These are phyloP conservation scores for Pezizomycotina sp. DNA, from an alignment of 2,329 filamentous ascomycete species.

Conservation along the genomic window DNA sequence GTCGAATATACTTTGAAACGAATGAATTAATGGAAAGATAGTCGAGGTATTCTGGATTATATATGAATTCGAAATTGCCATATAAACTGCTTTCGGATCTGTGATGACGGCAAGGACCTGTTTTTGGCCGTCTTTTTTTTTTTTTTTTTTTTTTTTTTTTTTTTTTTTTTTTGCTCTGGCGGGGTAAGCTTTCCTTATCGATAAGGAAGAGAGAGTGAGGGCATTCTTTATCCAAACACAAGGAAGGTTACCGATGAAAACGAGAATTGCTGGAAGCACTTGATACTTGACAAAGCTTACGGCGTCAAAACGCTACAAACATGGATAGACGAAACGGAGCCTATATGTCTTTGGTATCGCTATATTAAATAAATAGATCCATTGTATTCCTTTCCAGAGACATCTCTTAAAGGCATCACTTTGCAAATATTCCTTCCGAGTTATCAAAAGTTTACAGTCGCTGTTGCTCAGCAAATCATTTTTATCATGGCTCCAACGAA, in stretches of 20 bases:
- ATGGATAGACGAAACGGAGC: no score
- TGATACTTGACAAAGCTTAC: no score
- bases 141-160: background rate
- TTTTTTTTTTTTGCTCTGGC: slow-evolving; percentile 6
- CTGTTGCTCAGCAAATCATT: no score
- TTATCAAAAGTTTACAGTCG: no score
- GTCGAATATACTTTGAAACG: background rate
- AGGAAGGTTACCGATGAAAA: slow-evolving; percentile 10
- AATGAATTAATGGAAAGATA: background rate
- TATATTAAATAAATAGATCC: no score
- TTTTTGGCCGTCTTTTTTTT: slow-evolving; percentile 2
- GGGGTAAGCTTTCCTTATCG: slow-evolving; percentile 9
- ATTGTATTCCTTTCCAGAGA: no score
- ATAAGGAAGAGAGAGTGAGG: slow-evolving; percentile 8
- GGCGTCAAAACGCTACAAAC: no score
- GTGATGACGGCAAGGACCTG: slow-evolving; percentile 5
- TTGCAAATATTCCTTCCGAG: no score
- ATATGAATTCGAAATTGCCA: background rate
- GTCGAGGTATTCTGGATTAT: background rate
- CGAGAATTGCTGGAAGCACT: slow-evolving; percentile 12
- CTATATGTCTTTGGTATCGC: no score
- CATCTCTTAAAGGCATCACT: no score
- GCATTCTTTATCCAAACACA: slow-evolving; percentile 11
- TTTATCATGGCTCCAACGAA: no score
- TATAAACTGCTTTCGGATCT: background rate